Conservation (phyloP, 768 basidiomycete genomes). For the Boletus sp. region DNA sequence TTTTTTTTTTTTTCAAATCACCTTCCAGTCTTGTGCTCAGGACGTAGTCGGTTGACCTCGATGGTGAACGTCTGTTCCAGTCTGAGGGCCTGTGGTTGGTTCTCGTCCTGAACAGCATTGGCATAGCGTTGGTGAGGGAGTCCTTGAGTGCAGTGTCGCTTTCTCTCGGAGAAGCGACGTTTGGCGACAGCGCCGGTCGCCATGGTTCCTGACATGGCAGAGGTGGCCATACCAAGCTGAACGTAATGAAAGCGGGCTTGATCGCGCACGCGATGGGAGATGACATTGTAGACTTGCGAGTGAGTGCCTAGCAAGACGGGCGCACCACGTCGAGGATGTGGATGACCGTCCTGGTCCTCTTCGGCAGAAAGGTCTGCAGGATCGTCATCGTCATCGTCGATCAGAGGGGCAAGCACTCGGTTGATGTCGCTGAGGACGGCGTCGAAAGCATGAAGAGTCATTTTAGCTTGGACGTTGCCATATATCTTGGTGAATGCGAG, state of each 20-base stretch:
- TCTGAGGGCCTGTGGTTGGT: constrained; percentile 2
- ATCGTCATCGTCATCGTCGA: neutral
- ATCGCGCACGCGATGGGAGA: neutral
- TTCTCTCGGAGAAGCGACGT: neutral
- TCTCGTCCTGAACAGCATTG: neutral
- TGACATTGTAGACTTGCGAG: constrained; percentile 2
- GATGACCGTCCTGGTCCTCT: no score
- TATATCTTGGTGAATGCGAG: neutral
- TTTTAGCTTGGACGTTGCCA: neutral
- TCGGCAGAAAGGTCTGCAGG: neutral
- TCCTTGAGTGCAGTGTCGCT: neutral
- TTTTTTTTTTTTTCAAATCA: no score
- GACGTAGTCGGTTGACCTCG: neutral
- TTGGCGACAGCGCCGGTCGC: neutral
- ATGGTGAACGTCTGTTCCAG: constrained; percentile 2
- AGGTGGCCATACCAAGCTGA: constrained; percentile 3
- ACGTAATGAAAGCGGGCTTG: constrained; percentile 1
- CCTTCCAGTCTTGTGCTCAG: neutral
- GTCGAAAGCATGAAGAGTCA: neutral
- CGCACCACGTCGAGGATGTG: neutral
- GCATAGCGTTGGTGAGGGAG: constrained; percentile 1
- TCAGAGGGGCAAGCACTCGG: neutral
- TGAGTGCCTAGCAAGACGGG: neutral
- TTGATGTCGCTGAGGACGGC: neutral
- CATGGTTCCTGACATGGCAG: neutral